phyloP scores from a whole-genome alignment of 345 rosid genomes.

The Salix purpurea region DNA sequence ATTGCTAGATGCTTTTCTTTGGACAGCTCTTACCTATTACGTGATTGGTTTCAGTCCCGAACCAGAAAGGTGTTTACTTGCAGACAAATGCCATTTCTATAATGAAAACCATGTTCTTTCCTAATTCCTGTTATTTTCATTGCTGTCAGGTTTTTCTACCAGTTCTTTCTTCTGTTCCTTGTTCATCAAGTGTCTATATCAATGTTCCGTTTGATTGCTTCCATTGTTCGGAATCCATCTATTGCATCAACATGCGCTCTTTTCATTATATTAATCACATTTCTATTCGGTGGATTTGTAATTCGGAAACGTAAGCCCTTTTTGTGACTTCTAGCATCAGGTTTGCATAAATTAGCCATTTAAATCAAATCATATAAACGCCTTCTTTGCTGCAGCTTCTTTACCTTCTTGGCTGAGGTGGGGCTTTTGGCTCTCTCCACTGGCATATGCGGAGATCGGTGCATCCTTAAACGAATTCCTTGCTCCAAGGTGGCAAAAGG shows the following conservation, averaged over 20 bases:
- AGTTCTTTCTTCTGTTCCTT: constrained; percentile 39
- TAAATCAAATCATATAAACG: neutral
- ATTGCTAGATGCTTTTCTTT: constrained; percentile 37
- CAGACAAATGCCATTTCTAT: neutral
- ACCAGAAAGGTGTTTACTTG: constrained; percentile 31
- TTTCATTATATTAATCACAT: constrained; percentile 14
- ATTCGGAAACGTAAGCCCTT: constrained; percentile 37
- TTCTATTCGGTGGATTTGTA: constrained; percentile 47
- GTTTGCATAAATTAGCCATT: neutral
- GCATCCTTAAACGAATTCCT: constrained; percentile 45
- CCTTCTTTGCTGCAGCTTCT: constrained; percentile 31
- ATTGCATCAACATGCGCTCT: constrained; percentile 24
- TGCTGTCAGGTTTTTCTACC: constrained; percentile 40
- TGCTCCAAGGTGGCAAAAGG: constrained; percentile 55
- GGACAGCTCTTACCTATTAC: constrained; percentile 55
- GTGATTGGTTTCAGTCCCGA: constrained; percentile 51
- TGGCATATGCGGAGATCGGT: constrained; percentile 44
- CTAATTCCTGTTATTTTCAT: neutral
- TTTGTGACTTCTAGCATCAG: neutral
- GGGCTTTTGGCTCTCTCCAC: constrained; percentile 55
- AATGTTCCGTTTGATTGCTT: constrained; percentile 44
- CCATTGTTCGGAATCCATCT: constrained; percentile 28
- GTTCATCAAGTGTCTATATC: constrained; percentile 43
- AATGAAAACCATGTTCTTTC: neutral
- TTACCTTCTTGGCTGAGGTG: constrained; percentile 45